phyloP scores from a whole-genome alignment of 345 rosid genomes.

The Eucalyptus polyanthemos region DNA sequence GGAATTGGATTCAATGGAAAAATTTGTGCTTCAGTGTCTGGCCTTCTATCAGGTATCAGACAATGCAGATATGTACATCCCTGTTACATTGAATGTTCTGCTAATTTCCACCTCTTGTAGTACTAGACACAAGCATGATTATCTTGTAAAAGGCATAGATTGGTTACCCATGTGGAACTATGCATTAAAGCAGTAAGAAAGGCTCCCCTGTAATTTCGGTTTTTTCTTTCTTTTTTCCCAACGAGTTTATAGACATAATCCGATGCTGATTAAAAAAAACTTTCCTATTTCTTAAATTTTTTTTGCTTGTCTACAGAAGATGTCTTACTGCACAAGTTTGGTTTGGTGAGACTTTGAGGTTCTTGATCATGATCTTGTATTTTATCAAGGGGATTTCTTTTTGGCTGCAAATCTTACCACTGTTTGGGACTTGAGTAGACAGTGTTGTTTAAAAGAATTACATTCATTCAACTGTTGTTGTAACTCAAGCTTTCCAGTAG shows the following conservation, averaged over 20 bases:
- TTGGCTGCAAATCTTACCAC: background rate
- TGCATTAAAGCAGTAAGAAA: background rate
- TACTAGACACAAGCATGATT: background rate
- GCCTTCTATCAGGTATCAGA: constrained; percentile 83
- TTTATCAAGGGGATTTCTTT: background rate
- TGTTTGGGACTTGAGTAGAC: background rate
- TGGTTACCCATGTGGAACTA: background rate
- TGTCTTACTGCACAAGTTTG: background rate
- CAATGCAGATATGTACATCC: background rate
- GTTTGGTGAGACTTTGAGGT: background rate
- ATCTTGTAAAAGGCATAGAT: background rate
- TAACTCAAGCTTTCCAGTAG: background rate
- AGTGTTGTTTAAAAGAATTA: background rate
- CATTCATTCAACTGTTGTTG: background rate
- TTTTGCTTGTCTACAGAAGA: background rate
- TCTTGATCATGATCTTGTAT: background rate
- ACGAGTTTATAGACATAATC: background rate
- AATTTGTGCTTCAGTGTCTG: constrained; percentile 94
- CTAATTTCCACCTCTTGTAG: background rate
- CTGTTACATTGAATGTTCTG: background rate
- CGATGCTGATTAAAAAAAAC: background rate
- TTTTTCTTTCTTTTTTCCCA: background rate
- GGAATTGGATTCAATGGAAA: constrained; percentile 90
- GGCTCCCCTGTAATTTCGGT: background rate
- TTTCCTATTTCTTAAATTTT: background rate